phyloP scores from a whole-genome alignment of 257 asterid species.

The Fraxinus excelsior region DNA sequence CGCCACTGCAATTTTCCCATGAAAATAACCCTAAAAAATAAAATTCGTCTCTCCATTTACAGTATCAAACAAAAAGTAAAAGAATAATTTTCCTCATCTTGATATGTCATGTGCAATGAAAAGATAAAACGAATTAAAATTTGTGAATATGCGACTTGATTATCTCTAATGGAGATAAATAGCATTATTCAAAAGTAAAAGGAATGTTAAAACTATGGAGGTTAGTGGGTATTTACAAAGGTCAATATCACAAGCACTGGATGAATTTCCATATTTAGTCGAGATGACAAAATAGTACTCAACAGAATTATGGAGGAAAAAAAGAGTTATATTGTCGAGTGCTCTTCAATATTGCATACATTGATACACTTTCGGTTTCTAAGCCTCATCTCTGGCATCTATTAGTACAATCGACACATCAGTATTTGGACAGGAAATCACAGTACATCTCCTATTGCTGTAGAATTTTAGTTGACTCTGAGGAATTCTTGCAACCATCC shows the following conservation, averaged over 20 bases:
- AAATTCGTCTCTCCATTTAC: background rate
- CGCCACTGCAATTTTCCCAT: too few species aligned
- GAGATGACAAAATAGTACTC: background rate
- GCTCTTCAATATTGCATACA: background rate
- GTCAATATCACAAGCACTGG: background rate
- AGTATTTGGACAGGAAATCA: background rate
- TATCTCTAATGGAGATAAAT: too few species aligned
- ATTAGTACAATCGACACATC: slow-evolving; percentile 12
- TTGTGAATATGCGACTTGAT: too few species aligned
- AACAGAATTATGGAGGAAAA: background rate
- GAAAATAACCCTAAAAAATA: too few species aligned
- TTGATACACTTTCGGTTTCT: background rate
- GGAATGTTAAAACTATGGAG: too few species aligned
- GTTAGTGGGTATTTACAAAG: background rate
- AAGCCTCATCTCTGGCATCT: slow-evolving; percentile 2
- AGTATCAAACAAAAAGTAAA: background rate
- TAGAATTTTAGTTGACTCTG: slow-evolving; percentile 4
- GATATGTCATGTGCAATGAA: background rate
- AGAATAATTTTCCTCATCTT: too few species aligned
- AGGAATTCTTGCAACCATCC: slow-evolving; percentile 30
- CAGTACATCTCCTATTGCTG: background rate
- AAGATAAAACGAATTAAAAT: too few species aligned
- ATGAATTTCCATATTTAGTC: background rate
- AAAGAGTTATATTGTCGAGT: background rate
- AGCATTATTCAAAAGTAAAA: too few species aligned